These are phyloP conservation scores for Trametopsis cervina DNA, from an alignment of 768 basidiomycete genomes.

Conservation along the genomic window DNA sequence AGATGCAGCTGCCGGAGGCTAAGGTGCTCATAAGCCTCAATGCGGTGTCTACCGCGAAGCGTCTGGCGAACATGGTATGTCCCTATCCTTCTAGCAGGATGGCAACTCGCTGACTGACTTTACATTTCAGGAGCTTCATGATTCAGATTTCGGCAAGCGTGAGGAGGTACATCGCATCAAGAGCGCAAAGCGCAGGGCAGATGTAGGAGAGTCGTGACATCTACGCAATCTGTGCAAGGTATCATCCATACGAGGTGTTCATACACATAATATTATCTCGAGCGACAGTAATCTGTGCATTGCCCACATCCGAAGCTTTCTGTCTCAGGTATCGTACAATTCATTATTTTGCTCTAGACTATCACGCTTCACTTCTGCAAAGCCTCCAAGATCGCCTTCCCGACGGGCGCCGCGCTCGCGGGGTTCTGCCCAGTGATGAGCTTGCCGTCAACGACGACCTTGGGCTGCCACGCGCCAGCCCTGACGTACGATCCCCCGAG, in stretches of 20 bases:
- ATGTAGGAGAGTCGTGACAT: constrained; percentile 10
- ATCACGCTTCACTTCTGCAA: constrained; percentile 23
- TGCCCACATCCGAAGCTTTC: neutral
- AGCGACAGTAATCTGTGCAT: too few relatives aligned
- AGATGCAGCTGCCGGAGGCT: constrained; percentile 71
- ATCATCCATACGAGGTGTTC: too few relatives aligned
- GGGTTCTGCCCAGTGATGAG: constrained; percentile 75
- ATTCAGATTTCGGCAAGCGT: constrained; percentile 82
- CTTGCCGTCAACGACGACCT: constrained; percentile 52
- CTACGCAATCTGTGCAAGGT: too few relatives aligned
- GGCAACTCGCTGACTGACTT: neutral
- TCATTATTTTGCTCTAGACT: neutral
- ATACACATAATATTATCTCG: too few relatives aligned
- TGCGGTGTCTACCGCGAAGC: constrained; percentile 85
- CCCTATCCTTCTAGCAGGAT: neutral
- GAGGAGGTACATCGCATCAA: constrained; percentile 80
- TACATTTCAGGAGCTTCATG: constrained; percentile 70
- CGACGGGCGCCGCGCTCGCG: constrained; percentile 51
- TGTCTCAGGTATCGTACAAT: neutral
- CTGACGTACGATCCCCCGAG: constrained; percentile 66
- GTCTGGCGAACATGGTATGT: constrained; percentile 93
- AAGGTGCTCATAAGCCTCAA: constrained; percentile 83
- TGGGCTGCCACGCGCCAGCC: constrained; percentile 29
- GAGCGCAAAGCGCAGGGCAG: constrained; percentile 23
- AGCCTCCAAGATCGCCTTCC: constrained; percentile 47